Evolutionary conservation across 371 early-diverging fungal genomes (phyloP), one percentile per base, ranked within the genome.

Genomic region (Mortierella sp.): DNA sequence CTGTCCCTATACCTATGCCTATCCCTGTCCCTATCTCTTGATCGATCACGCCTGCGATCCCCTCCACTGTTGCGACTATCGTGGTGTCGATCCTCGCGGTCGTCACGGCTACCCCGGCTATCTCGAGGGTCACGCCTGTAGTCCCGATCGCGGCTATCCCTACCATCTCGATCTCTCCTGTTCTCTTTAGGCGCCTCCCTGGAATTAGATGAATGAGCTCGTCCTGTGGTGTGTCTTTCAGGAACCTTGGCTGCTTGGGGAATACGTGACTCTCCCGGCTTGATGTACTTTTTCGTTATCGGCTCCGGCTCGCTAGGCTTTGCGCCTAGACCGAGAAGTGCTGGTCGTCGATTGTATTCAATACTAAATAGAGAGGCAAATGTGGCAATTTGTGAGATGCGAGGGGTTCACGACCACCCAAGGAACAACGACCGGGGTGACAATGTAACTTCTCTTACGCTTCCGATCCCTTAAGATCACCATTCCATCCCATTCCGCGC

Each of bases 401-500:
- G n/a, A 50, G 27, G 5, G 28, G 19, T 57, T 0, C 21, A n/a
- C 19, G 2, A 21, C 41, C 27, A 54, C 19, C 12, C 21, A 24
- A 45, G 34, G n/a, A 39, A 39, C 3, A 8, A 28, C 7, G 8
- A 40, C 1, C 7, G n/a, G 44, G 3, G 10, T 41, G 37, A 19
- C 45, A 10, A 31, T 16, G 37, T 7, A 24, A 57, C 21, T n/a
- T 7, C 12, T 65, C 73, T 48, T 68, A 72, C 58, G 76, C 60
- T 46, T 66, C 73, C 12, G 61, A 67, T 59, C 67, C 72, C 17
- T 60, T 63, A 12, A 56, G 40, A 60, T 63, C 93, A 47, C 91
- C 91, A 44, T 83, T 88, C 96, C 96, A 96, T 1, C 97, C 97
- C 90, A 97, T 92, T 1, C 96, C 96, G 29, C 95, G 85, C 54